Evolutionary conservation across 1,284 basidiomycete genomes (phyloP), one percentile per base, ranked within the genome.

Genomic region (Sporisorium exsertum): DNA sequence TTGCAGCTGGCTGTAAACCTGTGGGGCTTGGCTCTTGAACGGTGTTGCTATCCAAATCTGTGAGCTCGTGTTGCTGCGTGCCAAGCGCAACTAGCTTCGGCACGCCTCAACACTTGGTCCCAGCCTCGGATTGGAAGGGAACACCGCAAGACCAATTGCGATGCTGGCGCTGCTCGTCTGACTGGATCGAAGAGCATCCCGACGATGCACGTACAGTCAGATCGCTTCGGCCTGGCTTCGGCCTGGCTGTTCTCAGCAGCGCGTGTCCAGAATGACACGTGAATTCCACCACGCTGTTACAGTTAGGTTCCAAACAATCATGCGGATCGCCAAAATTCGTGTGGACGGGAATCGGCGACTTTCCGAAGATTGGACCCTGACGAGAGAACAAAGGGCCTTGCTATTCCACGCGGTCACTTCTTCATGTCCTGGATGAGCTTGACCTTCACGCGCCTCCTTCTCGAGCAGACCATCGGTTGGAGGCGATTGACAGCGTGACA

Each of bases 281-380:
- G n/a, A n/a, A n/a, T n/a, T n/a, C n/a, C n/a, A n/a, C n/a, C n/a
- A n/a, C n/a, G n/a, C n/a, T n/a, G n/a, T n/a, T n/a, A n/a, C n/a
- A n/a, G n/a, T n/a, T n/a, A n/a, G n/a, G n/a, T n/a, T n/a, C n/a
- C n/a, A n/a, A n/a, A n/a, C n/a, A n/a, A n/a, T n/a, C n/a, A n/a
- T n/a, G n/a, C n/a, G n/a, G 43, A 8, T 9, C 22, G 43, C 22
- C 45, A 12, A 29, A 49, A 29, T 16, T 49, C 27, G 26, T 1
- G 6, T 49, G 15, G 27, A 49, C 47, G 47, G 47, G n/a, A n/a
- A 2, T 49, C 27, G 47, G 47, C 45, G 15, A 29, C 26, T 16
- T 49, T 29, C 18, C 15, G n/a, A 50, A 13, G 18, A n/a, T 32
- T 50, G 49, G 49, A 50, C 49, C 49, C 47, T 49, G 47, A 32